Conservation (phyloP, 192 early-diverging fungal species). For the Polychytrium aggregatum region DNA sequence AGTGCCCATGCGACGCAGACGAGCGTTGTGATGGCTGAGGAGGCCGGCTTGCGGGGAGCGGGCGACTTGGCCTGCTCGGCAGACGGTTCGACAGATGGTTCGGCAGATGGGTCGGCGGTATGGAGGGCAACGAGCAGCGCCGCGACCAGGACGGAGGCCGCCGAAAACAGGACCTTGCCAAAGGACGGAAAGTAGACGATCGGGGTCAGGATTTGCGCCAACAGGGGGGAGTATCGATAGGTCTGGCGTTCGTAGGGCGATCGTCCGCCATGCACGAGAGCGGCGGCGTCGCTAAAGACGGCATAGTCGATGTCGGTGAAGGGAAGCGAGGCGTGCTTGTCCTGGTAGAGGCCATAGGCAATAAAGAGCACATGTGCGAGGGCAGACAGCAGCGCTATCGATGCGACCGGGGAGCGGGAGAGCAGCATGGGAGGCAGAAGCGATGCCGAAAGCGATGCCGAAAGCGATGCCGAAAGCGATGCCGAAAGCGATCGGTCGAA, state of each 20-base stretch:
- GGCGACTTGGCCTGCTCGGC: too few relatives aligned
- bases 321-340: conserved; percentile 77
- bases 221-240: conserved; percentile 92
- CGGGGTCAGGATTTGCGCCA: conserved; percentile 82
- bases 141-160: conserved; percentile 69
- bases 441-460: too few relatives aligned
- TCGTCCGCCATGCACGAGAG: conserved; percentile 52
- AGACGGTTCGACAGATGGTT: neutral
- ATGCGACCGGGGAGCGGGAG: too few relatives aligned
- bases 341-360: conserved; percentile 81
- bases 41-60: too few relatives aligned
- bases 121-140: conserved; percentile 38
- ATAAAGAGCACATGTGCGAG: conserved; percentile 14
- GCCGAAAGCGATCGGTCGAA: too few relatives aligned
- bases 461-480: too few relatives aligned
- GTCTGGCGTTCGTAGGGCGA: conserved; percentile 87
- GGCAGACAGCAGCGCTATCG: too few relatives aligned
- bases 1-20: conserved; percentile 87
- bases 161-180: conserved; percentile 89
- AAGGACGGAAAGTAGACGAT: conserved; percentile 57
- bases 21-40: too few relatives aligned
- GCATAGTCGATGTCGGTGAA: conserved; percentile 98
- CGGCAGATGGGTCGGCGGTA: neutral
- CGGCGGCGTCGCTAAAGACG: conserved; percentile 91
- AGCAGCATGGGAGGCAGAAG: too few relatives aligned